phyloP scores from a whole-genome alignment of 345 rosid genomes.

The Geranium brycei region DNA sequence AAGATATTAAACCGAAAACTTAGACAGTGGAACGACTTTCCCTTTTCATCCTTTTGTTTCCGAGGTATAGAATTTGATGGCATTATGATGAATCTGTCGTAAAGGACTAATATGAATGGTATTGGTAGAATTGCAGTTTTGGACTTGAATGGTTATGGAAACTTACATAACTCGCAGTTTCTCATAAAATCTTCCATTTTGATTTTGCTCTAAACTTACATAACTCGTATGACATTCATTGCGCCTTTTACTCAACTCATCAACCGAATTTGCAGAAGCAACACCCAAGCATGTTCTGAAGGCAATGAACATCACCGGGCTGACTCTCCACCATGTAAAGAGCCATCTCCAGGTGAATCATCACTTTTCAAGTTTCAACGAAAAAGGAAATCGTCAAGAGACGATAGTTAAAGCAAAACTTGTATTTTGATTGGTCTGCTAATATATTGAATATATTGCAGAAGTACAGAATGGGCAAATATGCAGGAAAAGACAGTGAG shows the following conservation, averaged over 20 bases:
- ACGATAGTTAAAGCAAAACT: background rate
- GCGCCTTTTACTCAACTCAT: background rate
- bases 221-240: too few species aligned
- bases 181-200: too few species aligned
- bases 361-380: background rate
- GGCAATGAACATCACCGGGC: background rate
- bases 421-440: background rate
- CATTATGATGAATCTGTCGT: too few species aligned
- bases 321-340: background rate
- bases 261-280: background rate
- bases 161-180: too few species aligned
- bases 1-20: too few species aligned
- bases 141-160: too few species aligned
- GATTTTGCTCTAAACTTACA: too few species aligned
- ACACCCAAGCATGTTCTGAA: background rate
- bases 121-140: too few species aligned
- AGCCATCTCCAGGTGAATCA: background rate
- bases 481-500: background rate
- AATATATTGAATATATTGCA: background rate
- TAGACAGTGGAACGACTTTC: too few species aligned
- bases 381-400: background rate
- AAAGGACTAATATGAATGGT: too few species aligned
- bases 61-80: too few species aligned
- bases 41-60: too few species aligned
- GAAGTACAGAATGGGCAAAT: background rate